These are phyloP conservation scores for Sisymbrium altissimum DNA, from an alignment of 345 rosid species.

Conservation along the genomic window DNA sequence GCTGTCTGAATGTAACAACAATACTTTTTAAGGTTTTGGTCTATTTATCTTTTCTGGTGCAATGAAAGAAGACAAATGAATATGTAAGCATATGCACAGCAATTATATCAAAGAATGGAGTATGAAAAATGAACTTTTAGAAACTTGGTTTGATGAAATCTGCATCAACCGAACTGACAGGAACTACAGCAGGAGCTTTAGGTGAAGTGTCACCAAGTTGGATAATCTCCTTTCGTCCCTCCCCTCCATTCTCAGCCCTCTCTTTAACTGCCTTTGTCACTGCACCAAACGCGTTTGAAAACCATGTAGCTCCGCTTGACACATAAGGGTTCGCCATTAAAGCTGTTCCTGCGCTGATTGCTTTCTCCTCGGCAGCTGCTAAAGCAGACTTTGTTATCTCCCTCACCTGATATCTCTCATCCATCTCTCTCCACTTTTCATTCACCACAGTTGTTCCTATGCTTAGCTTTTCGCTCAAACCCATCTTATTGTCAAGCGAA, in stretches of 20 bases:
- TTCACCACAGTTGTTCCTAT: conserved; percentile 69
- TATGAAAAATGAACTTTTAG: not conserved
- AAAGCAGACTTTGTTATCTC: conserved; percentile 90
- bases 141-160: conserved; percentile 11
- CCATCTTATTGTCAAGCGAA: conserved; percentile 74
- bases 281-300: conserved; percentile 70
- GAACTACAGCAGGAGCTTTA: conserved; percentile 31
- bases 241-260: conserved; percentile 58
- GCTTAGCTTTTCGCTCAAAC: conserved; percentile 74
- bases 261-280: conserved; percentile 89
- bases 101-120: conserved; percentile 15
- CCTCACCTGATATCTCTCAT: conserved; percentile 82
- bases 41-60: not conserved
- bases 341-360: conserved; percentile 75
- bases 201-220: conserved; percentile 35
- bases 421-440: conserved; percentile 82
- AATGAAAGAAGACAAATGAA: not conserved
- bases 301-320: conserved; percentile 75
- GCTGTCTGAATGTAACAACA: conserved; percentile 18
- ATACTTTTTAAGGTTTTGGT: not conserved
- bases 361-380: conserved; percentile 79
- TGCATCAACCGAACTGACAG: conserved; percentile 25
- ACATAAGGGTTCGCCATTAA: conserved; percentile 86
- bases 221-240: conserved; percentile 64
- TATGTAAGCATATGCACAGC: conserved; percentile 24